Conservation (phyloP, 2,329 filamentous ascomycete genomes). For the Alternaria arborescens region DNA sequence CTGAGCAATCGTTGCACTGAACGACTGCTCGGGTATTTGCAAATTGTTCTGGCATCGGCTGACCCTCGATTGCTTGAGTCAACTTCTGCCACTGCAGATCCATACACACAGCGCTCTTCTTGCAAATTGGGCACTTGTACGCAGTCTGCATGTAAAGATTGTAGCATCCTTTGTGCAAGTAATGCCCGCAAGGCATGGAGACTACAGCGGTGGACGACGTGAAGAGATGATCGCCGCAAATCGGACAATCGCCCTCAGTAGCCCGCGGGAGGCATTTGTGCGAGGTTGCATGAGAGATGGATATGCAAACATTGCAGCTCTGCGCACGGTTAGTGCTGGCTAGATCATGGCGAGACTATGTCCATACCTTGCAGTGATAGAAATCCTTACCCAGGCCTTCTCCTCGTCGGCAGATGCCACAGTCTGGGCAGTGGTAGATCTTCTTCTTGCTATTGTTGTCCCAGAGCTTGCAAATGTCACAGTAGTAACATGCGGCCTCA, state of each 20-base stretch:
- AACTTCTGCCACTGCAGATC: constrained; percentile 91
- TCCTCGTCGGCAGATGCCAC: constrained; percentile 91
- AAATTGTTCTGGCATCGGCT: constrained; percentile 92
- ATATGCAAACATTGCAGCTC: constrained; percentile 88
- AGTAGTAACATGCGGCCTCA: constrained; percentile 88
- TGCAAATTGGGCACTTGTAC: constrained; percentile 97
- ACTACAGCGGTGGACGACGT: constrained; percentile 88
- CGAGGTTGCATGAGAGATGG: constrained; percentile 81
- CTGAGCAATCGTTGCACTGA: constrained; percentile 93
- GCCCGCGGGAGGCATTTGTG: constrained; percentile 90
- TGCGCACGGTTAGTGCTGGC: constrained; percentile 37
- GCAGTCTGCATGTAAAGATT: constrained; percentile 86
- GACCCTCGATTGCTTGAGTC: constrained; percentile 83
- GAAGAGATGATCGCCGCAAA: constrained; percentile 97
- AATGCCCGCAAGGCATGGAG: constrained; percentile 95
- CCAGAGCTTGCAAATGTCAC: constrained; percentile 94
- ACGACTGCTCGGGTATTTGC: constrained; percentile 81
- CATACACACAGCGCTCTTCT: constrained; percentile 97
- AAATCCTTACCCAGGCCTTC: constrained; percentile 95
- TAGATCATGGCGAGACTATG: constrained; percentile 12
- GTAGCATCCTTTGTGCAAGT: constrained; percentile 91
- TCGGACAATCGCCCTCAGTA: constrained; percentile 88
- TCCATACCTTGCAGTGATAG: constrained; percentile 89
- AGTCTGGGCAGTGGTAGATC: constrained; percentile 96
- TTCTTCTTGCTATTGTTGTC: constrained; percentile 89